These are phyloP conservation scores for Pugionium dolabratum DNA, from an alignment of 345 rosid species.

Conservation along the genomic window DNA sequence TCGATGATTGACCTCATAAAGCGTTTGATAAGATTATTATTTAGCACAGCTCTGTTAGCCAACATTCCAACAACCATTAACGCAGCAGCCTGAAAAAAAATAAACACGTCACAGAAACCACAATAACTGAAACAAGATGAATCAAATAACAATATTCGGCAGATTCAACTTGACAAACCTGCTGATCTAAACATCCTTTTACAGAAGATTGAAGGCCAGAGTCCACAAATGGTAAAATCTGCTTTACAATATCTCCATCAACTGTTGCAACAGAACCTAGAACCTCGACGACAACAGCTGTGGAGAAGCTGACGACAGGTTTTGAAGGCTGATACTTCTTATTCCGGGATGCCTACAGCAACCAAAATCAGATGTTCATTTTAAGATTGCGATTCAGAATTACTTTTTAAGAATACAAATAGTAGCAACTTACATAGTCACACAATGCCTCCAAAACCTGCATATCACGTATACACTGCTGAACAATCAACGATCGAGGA, in stretches of 20 bases:
- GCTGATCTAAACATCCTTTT: constrained; percentile 67
- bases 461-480: constrained; percentile 81
- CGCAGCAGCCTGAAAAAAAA: constrained; percentile 73
- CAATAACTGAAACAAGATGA: constrained; percentile 11
- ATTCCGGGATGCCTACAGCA: constrained; percentile 63
- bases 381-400: constrained; percentile 20
- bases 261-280: constrained; percentile 63
- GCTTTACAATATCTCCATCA: constrained; percentile 67
- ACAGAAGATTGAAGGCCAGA: constrained; percentile 67
- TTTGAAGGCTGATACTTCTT: constrained; percentile 72
- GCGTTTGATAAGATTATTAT: constrained; percentile 71
- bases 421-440: constrained; percentile 67
- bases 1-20: constrained; percentile 70
- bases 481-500: constrained; percentile 81
- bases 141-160: constrained; percentile 7
- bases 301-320: constrained; percentile 66
- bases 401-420: background rate
- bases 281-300: constrained; percentile 77
- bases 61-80: constrained; percentile 81
- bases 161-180: constrained; percentile 51
- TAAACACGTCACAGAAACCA: background rate
- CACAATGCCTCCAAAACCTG: constrained; percentile 81
- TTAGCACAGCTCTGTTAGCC: constrained; percentile 64
- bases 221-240: constrained; percentile 72
- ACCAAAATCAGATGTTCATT: constrained; percentile 22